Evolutionary conservation across 345 rosid species (phyloP), one percentile per base, ranked within the genome.

Genomic region (Salix dunnii): DNA sequence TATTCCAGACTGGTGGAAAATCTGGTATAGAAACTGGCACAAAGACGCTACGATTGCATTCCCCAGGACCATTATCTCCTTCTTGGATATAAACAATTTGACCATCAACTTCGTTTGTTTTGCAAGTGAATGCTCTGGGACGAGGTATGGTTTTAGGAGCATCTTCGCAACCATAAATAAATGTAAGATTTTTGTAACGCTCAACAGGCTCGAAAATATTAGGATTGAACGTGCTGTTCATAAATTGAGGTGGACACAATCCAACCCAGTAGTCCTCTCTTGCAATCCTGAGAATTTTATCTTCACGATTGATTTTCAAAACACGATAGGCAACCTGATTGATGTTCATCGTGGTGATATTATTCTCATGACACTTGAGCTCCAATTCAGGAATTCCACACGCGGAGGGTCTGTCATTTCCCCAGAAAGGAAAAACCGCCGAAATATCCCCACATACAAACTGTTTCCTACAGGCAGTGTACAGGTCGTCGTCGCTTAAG

Each of bases 391-490:
- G 89, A 72, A 81, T 73, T 3, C 91, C 92, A 25, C 94, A 88
- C 27, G 0, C 0, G 0, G 0, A 0, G 0, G 23, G 35, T 7
- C 82, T 71, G 5, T 0, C 42, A 3, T 25, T 66, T 74, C 91
- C 90, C 61, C 76, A 80, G 74, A 90, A 90, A 36, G 92, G 94
- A 74, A 60, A 89, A 5, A 71, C 70, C 0, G 76, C 80, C 0
- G 51, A 18, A 60, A 86, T 1, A 0, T 28, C 17, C 40, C 89
- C 88, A 27, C 92, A 90, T 31, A 6, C 9, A 68, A 82, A 87
- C 31, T 9, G 7, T 6, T 49, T 0, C 0, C 60, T 65, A 51
- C 87, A 86, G 3, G 5, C 27, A 12, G 0, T 0, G 68, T 38
- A 68, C 21, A 28, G 3, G 2, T 78, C 77, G 42, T 63, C 23